Conservation (phyloP, 1,139 yeast species). For the Yamadazyma blattariae region DNA sequence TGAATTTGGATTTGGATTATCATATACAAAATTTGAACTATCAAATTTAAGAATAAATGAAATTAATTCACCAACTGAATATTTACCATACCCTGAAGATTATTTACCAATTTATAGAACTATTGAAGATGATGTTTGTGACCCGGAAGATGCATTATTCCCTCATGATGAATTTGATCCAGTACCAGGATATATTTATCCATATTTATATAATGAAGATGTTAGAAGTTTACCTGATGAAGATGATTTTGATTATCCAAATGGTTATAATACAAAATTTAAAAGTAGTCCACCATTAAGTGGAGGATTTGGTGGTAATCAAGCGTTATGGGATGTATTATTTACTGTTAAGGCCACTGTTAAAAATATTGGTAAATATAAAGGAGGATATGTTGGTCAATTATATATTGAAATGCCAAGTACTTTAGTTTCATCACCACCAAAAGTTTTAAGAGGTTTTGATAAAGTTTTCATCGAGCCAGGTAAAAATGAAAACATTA, state of each 20-base stretch:
- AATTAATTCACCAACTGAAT: slow-evolving; percentile 43
- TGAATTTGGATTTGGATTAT: slow-evolving; percentile 63
- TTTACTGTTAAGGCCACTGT: slow-evolving; percentile 49
- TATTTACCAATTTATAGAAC: slow-evolving; percentile 40
- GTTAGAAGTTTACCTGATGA: slow-evolving; percentile 38
- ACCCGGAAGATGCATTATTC: slow-evolving; percentile 55
- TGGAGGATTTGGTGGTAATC: slow-evolving; percentile 56
- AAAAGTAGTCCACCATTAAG: slow-evolving; percentile 39
- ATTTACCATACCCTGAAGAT: slow-evolving; percentile 49
- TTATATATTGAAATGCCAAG: slow-evolving; percentile 56
- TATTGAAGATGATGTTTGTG: slow-evolving; percentile 48
- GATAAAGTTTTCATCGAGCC: slow-evolving; percentile 53
- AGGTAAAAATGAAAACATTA: slow-evolving; percentile 35
- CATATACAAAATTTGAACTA: slow-evolving; percentile 49
- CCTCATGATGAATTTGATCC: slow-evolving; percentile 55
- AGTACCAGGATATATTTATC: slow-evolving; percentile 52
- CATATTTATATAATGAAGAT: slow-evolving; percentile 47
- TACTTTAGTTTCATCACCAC: slow-evolving; percentile 42
- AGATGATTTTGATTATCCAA: slow-evolving; percentile 48
- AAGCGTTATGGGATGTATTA: slow-evolving; percentile 43
- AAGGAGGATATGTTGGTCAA: slow-evolving; percentile 56
- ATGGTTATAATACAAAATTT: slow-evolving; percentile 45
- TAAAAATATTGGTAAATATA: slow-evolving; percentile 47
- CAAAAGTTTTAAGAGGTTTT: slow-evolving; percentile 55
- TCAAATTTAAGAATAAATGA: slow-evolving; percentile 39